Base-by-base conservation (phyloP, 2,329 filamentous ascomycete genomes). In the Ophiosphaerella herpotricha region DNA sequence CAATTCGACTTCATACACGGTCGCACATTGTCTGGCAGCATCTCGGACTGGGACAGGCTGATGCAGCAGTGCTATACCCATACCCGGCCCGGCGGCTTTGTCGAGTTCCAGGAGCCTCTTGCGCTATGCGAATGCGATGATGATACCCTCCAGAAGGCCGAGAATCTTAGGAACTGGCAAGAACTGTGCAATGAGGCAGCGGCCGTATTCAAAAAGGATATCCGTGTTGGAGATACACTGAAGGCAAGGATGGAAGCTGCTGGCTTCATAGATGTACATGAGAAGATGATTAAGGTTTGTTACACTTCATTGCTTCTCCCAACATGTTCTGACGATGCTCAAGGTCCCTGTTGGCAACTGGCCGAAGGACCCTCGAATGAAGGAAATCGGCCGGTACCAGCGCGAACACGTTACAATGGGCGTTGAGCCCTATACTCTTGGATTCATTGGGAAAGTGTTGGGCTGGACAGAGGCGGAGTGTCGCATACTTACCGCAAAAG, bases 341-440 rank as follows among this genome's bases (percentile, higher is more conserved):
- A 29, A 71, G 68, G 55, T 72, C 21, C 70, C 70, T 12, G 56
- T 71, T 21, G 69, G 68, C 12, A 63, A 68, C 1, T 82, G 79
- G 79, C 72, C 78, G 5, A 76, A 76, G 43, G 77, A 81, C 42
- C 70, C 72, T 1, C 75, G 75, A 45, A 75, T 79, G 72, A 82
- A 80, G 58, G 75, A 78, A 54, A 74, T 82, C 18, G 78, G 79
- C 13, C 67, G 74, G 24, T 79, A 69, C 46, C 65, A 71, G 53
- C 67, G 68, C 37, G 68, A 72, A 46, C 67, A 71, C 54, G 62
- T 72, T 59, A 50, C 58, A 39, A 63, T 70, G 54, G 70, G 70
- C 52, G 59, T 73, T 46, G 70, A 71, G 48, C 70, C 70, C 6
- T 72, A 72, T 39, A 72, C 70, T 0, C 51, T 71, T 7, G 70